Conservation (phyloP, 1,139 yeast species). For the Sugiyamaella japonica region DNA sequence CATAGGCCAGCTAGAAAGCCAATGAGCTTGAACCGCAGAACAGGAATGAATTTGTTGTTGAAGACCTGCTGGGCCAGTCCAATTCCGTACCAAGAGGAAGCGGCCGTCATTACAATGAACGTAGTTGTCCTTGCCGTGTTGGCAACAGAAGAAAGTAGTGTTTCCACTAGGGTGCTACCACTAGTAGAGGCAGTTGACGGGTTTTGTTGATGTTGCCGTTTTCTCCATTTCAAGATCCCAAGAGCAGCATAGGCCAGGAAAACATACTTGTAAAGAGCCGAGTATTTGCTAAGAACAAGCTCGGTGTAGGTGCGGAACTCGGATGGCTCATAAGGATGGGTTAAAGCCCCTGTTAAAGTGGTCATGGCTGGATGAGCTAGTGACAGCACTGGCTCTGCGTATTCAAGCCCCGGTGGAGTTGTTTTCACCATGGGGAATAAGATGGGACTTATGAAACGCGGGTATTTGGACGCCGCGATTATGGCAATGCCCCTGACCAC, state of each 20-base stretch:
- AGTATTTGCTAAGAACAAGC: constrained; percentile 33
- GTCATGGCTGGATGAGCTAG: constrained; percentile 43
- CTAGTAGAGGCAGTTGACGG: background rate
- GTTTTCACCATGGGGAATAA: constrained; percentile 34
- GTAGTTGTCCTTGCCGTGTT: constrained; percentile 38
- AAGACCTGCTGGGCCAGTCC: constrained; percentile 40
- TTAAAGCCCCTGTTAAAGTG: constrained; percentile 41
- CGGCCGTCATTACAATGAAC: constrained; percentile 41
- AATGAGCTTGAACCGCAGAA: constrained; percentile 41
- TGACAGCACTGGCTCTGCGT: constrained; percentile 38
- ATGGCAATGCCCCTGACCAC: constrained; percentile 38
- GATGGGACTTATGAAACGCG: constrained; percentile 42
- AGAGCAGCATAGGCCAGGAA: constrained; percentile 36
- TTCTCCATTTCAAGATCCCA: constrained; percentile 11
- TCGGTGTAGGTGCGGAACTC: constrained; percentile 35
- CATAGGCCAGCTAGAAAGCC: constrained; percentile 46
- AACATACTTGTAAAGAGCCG: constrained; percentile 36
- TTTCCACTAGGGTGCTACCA: constrained; percentile 6
- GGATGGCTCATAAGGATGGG: constrained; percentile 41
- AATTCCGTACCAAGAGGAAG: constrained; percentile 46
- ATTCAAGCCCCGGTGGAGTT: constrained; percentile 32
- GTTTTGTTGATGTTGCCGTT: background rate
- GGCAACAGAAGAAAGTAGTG: constrained; percentile 28
- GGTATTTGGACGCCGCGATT: constrained; percentile 38
- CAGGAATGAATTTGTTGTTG: constrained; percentile 37